Percentiles rank a stretch among this genome's conserved stretches.
These are phyloP conservation scores for Penicillium roqueforti DNA, from an alignment of 495 filamentous ascomycete genomes.

Conservation along the genomic window DNA sequence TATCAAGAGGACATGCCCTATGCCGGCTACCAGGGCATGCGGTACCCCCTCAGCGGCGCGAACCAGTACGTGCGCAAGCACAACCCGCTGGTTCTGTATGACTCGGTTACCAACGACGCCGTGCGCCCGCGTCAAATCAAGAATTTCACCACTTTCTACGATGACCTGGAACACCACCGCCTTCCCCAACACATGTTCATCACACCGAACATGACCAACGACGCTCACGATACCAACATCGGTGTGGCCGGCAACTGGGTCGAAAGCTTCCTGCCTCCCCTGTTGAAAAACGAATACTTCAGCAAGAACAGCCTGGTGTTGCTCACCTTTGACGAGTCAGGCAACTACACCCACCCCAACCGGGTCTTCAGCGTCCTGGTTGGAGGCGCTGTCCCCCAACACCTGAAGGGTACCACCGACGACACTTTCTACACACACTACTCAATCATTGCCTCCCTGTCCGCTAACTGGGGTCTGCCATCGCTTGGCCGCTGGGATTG, in stretches of 20 bases:
- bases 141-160: constrained; percentile 60
- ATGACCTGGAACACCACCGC: constrained; percentile 52
- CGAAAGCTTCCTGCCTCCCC: constrained; percentile 54
- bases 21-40: constrained; percentile 59
- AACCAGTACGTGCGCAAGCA: constrained; percentile 78
- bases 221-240: constrained; percentile 66
- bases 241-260: constrained; percentile 57
- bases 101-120: constrained; percentile 51
- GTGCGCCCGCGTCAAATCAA: constrained; percentile 59
- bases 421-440: constrained; percentile 70
- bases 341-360: constrained; percentile 53
- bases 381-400: constrained; percentile 58
- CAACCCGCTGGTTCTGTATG: constrained; percentile 60
- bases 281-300: constrained; percentile 61
- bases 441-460: constrained; percentile 59
- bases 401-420: constrained; percentile 58
- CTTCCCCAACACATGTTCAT: constrained; percentile 73
- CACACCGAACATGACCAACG: constrained; percentile 73
- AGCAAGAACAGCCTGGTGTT: constrained; percentile 64
- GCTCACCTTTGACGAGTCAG: constrained; percentile 66
- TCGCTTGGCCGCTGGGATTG: constrained; percentile 69
- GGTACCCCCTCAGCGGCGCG: constrained; percentile 42
- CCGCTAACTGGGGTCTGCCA: constrained; percentile 65
- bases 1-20: constrained; percentile 71
- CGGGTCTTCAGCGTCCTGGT: constrained; percentile 58